Conservation (phyloP, 768 basidiomycete species). For the Pisolithus marmoratus region DNA sequence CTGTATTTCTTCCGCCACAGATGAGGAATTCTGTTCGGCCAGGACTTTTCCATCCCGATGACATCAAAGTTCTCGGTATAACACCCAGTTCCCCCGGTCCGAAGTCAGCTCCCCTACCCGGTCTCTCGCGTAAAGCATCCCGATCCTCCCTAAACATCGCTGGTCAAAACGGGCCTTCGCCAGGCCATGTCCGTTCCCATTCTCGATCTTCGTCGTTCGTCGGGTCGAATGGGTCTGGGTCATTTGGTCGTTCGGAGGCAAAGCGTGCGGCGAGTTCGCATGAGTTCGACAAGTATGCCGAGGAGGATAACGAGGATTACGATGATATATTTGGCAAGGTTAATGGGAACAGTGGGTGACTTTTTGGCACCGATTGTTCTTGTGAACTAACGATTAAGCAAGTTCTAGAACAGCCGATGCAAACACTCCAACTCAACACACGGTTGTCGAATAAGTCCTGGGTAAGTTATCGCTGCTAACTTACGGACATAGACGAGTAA, state of each 20-base stretch:
- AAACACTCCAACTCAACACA: constrained; percentile 81
- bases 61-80: constrained; percentile 74
- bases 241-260: constrained; percentile 65
- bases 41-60: constrained; percentile 84
- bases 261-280: constrained; percentile 46
- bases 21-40: constrained; percentile 67
- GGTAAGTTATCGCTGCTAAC: constrained; percentile 37
- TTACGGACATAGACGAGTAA: constrained; percentile 1
- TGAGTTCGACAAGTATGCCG: constrained; percentile 82
- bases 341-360: constrained; percentile 56
- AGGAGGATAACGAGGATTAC: constrained; percentile 88
- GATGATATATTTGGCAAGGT: constrained; percentile 90
- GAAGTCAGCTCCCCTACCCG: constrained; percentile 61
- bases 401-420: constrained; percentile 52
- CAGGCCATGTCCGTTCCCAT: constrained; percentile 37
- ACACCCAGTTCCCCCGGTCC: constrained; percentile 48
- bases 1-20: constrained; percentile 23
- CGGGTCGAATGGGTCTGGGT: constrained; percentile 38
- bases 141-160: constrained; percentile 49
- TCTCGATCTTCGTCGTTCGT: constrained; percentile 56
- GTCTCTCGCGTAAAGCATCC: constrained; percentile 46
- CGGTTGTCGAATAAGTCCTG: constrained; percentile 86
- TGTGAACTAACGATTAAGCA: constrained; percentile 23
- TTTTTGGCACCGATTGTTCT: constrained; percentile 1
- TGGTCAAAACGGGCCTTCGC: constrained; percentile 17